Evolutionary conservation across 2,329 filamentous ascomycete genomes (phyloP), one percentile per base, ranked within the genome.

Genomic region (Colletotrichum spinosum): DNA sequence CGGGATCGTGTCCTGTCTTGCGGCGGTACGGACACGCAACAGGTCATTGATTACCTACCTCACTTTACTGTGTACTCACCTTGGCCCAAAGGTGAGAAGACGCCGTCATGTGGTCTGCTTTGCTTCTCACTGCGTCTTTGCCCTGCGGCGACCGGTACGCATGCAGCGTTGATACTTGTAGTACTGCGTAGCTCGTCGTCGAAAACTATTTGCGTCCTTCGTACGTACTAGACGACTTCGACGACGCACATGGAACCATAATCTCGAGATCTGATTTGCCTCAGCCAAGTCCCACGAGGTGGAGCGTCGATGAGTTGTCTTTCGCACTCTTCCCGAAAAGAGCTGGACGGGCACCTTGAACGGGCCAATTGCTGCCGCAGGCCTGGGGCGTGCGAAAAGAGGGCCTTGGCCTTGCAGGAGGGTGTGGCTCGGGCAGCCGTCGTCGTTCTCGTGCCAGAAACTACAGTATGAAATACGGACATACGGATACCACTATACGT

Each of bases 281-380:
- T n/a, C 13, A n/a, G 15, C 44, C 44, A 46, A 46, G 55, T 64
- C 60, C 55, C 60, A 62, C 58, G 51, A 63, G 55, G 62, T 64
- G 60, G 64, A 60, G 60, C 35, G 41, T 65, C 60, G 65, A 65
- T 67, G 60, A 65, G 55, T 65, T 65, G 65, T 60, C 44, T 61
- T 33, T 65, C 60, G 46, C 65, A 65, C 61, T 52, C 58, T 65
- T 65, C 62, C 62, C 62, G 41, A 65, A 65, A 55, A 15, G 52
- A 65, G 62, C 62, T 65, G 48, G 58, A 41, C 55, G 48, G 51
- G 51, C 46, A 52, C 37, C 44, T 46, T 46, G 46, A 48, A 42
- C 58, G 52, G 62, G 52, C 65, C 60, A 65, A 65, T 67, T 65
- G 61, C 65, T 61, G 65, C 60, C 55, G 52, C 50, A 51, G 45